Conservation (phyloP, 306 rosid species). For the Cucurbita pepo region DNA sequence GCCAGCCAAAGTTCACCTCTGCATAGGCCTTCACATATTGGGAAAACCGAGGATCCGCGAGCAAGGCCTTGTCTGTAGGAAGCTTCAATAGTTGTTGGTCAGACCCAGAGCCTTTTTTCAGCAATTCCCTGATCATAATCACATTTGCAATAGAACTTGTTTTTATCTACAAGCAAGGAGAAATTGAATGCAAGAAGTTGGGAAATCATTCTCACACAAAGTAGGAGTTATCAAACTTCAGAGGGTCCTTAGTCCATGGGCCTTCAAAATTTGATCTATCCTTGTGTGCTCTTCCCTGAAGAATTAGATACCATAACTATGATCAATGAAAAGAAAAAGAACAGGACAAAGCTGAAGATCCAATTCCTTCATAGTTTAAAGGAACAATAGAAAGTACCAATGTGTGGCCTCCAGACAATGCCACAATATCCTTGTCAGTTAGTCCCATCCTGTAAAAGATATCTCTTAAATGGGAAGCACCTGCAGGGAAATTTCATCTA, state of each 20-base stretch:
- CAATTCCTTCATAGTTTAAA: not conserved
- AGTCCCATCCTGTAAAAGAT: conserved; percentile 64
- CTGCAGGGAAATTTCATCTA: conserved; percentile 19
- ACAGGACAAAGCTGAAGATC: not conserved
- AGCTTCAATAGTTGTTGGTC: conserved; percentile 33
- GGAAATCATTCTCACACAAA: conserved; percentile 38
- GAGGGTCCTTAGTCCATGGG: conserved; percentile 56
- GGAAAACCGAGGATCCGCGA: conserved; percentile 34
- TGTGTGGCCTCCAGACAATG: conserved; percentile 83
- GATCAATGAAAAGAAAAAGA: not conserved
- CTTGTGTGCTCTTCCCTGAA: conserved; percentile 58
- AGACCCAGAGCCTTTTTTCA: conserved; percentile 15
- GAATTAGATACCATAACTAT: not conserved
- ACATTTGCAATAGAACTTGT: not conserved
- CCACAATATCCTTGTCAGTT: conserved; percentile 64
- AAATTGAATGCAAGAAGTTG: not conserved
- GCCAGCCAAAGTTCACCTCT: conserved; percentile 12
- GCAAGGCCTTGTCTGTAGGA: conserved; percentile 54
- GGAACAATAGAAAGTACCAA: conserved; percentile 29
- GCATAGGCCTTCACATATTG: conserved; percentile 50
- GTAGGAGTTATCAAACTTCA: conserved; percentile 76
- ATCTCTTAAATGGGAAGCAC: conserved; percentile 55
- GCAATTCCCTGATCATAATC: conserved; percentile 33
- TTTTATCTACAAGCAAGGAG: not conserved
- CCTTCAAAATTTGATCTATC: conserved; percentile 80